Base-by-base conservation (phyloP, 176 grass and related monocot species). In the Oryza meridionalis region DNA sequence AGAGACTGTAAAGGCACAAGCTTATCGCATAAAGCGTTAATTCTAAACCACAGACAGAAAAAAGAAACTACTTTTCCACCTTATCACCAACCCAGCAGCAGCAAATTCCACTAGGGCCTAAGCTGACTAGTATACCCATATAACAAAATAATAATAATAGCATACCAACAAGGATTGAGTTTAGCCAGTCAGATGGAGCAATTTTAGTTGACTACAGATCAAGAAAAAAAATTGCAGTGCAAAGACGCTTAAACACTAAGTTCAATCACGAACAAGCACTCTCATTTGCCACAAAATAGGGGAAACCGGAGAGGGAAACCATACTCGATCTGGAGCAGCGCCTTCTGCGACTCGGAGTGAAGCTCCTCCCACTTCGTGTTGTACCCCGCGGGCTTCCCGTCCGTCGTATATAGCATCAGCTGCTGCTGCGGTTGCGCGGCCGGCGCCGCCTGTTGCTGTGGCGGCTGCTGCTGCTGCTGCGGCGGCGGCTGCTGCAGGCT, bases 311-410 rank as follows among this genome's bases (percentile, higher is more conserved):
- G 67, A 67, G 11, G 12, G 65, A 89, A 82, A 37, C 53, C 83
- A 51, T 91, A 97, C 94, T 97, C 94, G 81, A 97, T 97, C 86
- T 91, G 91, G 70, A 90, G 89, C 16, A 97, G 83, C 51, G 92
- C 63, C 67, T 97, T 97, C 84, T 97, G 91, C 31, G 94, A 93
- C 4, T 97, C 94, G 24, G 84, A 59, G 73, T 93, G 94, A 79
- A 97, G 77, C 79, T 97, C 89, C 81, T 88, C 94, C 83, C 86
- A 97, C 74, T 97, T 97, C 58, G 89, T 93, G 46, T 65, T 92
- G 81, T 93, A 97, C 43, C 87, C 91, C 13, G 91, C 94, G 9
- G 89, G 91, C 61, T 84, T 88, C 81, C 83, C 86, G 61, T 97
- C 91, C 75, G 68, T 83, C 44, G 88, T 91, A 37, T 79, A 91